Percentiles rank a stretch among this genome's conserved stretches.
Evolutionary conservation across 2,329 filamentous ascomycete genomes (phyloP).

Genomic region (Aspergillus ochraceoroseus): DNA sequence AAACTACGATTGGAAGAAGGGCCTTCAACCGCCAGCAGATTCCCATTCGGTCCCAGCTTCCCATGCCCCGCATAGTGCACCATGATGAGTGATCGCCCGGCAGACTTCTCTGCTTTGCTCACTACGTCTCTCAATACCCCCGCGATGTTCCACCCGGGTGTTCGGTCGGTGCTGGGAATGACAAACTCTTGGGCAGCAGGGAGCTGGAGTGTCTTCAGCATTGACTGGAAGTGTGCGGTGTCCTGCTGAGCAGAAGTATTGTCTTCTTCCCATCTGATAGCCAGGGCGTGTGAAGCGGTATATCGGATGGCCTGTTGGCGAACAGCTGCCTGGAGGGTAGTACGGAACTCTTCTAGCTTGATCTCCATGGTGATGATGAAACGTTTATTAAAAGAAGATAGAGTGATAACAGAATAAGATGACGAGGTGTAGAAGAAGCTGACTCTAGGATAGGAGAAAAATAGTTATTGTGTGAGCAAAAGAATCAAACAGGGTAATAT

Average conservation of each 20-base stretch:
- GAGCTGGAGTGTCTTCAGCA: constrained; percentile 9
- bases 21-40: constrained; percentile 2
- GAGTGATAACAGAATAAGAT: too few species aligned
- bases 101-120: neutral
- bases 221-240: constrained; percentile 6
- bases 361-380: too few species aligned
- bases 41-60: neutral
- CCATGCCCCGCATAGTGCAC: constrained; percentile 9
- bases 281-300: neutral
- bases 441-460: too few species aligned
- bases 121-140: neutral
- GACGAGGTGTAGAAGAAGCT: too few species aligned
- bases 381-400: too few species aligned
- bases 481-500: too few species aligned
- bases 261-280: constrained; percentile 12
- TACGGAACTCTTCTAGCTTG: neutral
- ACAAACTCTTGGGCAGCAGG: neutral
- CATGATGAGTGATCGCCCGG: constrained; percentile 2
- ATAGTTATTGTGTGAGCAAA: too few species aligned
- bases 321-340: neutral
- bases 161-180: neutral
- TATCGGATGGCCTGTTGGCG: neutral
- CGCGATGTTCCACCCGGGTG: constrained; percentile 10
- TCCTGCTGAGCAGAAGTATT: constrained; percentile 3
- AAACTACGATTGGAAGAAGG: neutral